Evolutionary conservation across 345 rosid genomes (phyloP), one percentile per base, ranked within the genome.

Genomic region (Excoecaria agallocha): DNA sequence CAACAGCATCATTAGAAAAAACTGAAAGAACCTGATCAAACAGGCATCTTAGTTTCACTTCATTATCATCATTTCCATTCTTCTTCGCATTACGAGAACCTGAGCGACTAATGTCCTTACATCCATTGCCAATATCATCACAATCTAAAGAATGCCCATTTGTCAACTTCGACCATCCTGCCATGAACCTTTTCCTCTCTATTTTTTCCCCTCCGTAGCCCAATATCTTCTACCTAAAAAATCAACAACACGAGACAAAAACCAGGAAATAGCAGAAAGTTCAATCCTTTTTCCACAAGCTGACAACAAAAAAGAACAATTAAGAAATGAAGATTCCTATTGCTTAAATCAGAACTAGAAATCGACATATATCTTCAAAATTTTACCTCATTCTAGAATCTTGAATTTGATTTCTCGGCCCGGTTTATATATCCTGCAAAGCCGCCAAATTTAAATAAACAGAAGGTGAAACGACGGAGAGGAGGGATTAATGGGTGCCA

Each of bases 11-110:
- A 76, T 82, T 82, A 45, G 74, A 60, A 58, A 87, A 86, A 71
- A 80, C 51, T 52, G 85, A 74, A 76, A 89, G 74, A 80, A 86
- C 84, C 83, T 85, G 77, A 81, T 82, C 85, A 82, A 93, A 89
- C 77, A 88, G 64, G 66, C 73, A 73, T 77, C 84, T 84, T 51
- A 87, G 43, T 65, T 73, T 82, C 60, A 63, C 80, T 64, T 74
- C 80, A 72, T 66, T 57, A 61, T 79, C 87, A 54, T 37, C 49
- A 57, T 46, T 55, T 67, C 77, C 50, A 83, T 73, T 74, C 46
- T 73, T 60, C 63, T 7, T 61, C 39, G 38, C 46, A 75, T 56
- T 74, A 71, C 65, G 78, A 63, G 20, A 55, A 60, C 74, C 77
- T 52, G 12, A 10, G 20, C 74, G 64, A 81, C 74, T 49, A 43